Evolutionary conservation across 176 grass and related monocot species (phyloP).

Genomic region (Avena insularis): DNA sequence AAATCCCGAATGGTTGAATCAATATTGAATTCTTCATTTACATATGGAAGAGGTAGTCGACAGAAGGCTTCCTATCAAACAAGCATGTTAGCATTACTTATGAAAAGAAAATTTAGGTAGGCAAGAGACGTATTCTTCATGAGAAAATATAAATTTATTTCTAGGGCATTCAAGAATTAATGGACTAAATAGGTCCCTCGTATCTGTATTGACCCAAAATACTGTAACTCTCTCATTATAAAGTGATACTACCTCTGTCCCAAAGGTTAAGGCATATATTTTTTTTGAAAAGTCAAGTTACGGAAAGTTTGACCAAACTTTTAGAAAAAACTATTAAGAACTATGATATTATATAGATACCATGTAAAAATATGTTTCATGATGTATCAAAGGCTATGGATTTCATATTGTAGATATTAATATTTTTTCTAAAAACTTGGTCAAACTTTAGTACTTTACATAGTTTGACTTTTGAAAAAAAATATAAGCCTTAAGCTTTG

Average conservation of each 20-base stretch:
- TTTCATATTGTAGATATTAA: too few species aligned
- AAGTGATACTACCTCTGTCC: neutral
- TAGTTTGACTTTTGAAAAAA: too few species aligned
- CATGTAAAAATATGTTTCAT: too few species aligned
- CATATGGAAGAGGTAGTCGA: slow-evolving; percentile 91
- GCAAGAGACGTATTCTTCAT: slow-evolving; percentile 18
- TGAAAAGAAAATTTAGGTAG: slow-evolving; percentile 16
- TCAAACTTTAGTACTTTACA: too few species aligned
- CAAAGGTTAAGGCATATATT: too few species aligned
- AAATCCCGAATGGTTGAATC: slow-evolving; percentile 61
- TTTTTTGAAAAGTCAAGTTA: too few species aligned
- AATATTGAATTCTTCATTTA: slow-evolving; percentile 87
- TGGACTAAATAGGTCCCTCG: slow-evolving; percentile 28
- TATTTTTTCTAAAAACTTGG: too few species aligned
- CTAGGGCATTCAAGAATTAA: slow-evolving; percentile 22
- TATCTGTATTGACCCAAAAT: slow-evolving; percentile 9
- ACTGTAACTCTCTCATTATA: slow-evolving; percentile 7
- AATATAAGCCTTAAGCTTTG: too few species aligned
- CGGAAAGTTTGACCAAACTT: too few species aligned
- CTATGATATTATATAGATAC: too few species aligned
- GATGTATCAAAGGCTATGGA: too few species aligned
- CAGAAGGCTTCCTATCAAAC: slow-evolving; percentile 78
- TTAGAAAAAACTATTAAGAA: too few species aligned
- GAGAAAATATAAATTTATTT: slow-evolving; percentile 19
- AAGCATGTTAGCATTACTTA: slow-evolving; percentile 46